Evolutionary conservation across 2,329 filamentous ascomycete genomes (phyloP), one percentile per base, ranked within the genome.

Genomic region (Aspergillus sp.): DNA sequence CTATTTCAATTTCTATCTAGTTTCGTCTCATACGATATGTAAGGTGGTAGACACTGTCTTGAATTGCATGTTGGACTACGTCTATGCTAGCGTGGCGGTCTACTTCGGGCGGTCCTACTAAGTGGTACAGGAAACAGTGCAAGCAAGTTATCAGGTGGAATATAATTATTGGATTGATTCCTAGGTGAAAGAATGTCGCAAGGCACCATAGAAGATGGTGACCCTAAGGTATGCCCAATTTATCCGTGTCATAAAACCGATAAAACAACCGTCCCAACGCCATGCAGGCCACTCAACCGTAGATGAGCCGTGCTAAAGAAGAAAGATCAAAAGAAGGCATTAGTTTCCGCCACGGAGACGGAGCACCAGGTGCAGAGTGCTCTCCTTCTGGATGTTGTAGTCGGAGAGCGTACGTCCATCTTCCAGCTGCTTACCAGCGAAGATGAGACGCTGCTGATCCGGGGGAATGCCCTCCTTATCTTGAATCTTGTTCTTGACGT

Each of bases 391-490:
- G 58, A 82, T 82, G 67, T 82, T 82, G 72, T 82, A 89, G 70
- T 82, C 80, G 36, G 79, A 81, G 23, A 82, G 73, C 50, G 80
- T 82, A 23, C 81, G 78, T 9, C 81, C 80, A 63, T 82, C 80
- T 65, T 82, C 80, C 53, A 82, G 69, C 78, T 89, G 87, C 82
- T 89, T 89, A 69, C 87, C 87, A 69, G 87, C 87, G 66, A 89
- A 89, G 72, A 90, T 89, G 57, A 89, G 79, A 74, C 87, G 85
- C 76, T 89, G 87, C 74, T 90, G 87, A 72, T 90, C 87, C 38
- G 87, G 87, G 28, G 87, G 87, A 57, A 90, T 89, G 47, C 87
- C 87, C 76, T 94, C 91, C 85, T 94, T 94, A 69, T 94, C 91
- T 71, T 94, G 91, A 28, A 90, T 89, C 80, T 90, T 89, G 17